These are phyloP conservation scores for Sergeia podlipaevii DNA, from an alignment of 208 protist genomes.

Conservation along the genomic window DNA sequence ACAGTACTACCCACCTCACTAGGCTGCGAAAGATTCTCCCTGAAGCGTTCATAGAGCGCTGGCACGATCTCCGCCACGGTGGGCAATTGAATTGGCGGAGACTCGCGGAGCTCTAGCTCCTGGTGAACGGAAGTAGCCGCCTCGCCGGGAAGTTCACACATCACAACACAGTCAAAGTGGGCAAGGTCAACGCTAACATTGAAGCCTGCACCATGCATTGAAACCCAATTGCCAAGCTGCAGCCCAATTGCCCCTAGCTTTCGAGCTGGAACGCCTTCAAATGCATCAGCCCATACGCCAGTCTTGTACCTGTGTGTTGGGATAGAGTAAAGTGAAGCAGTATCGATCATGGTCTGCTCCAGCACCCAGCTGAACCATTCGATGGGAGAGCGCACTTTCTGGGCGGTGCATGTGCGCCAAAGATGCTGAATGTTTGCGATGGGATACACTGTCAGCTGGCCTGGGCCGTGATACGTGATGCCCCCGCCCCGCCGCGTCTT, in stretches of 20 bases:
- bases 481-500: conserved; percentile 75
- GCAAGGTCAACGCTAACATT: conserved; percentile 67
- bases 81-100: neutral
- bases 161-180: conserved; percentile 78
- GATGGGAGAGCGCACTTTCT: conserved; percentile 71
- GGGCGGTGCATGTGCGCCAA: conserved; percentile 48
- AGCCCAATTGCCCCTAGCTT: conserved; percentile 86
- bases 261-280: conserved; percentile 10
- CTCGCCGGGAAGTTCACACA: conserved; percentile 78
- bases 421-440: conserved; percentile 72
- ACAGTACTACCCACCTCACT: too few relatives aligned
- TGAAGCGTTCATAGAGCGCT: conserved; percentile 6
- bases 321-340: conserved; percentile 42
- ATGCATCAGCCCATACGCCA: conserved; percentile 69
- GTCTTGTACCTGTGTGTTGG: conserved; percentile 64
- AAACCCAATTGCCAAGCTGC: conserved; percentile 84
- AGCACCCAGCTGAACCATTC: conserved; percentile 80
- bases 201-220: conserved; percentile 83
- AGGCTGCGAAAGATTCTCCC: neutral
- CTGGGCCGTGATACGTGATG: conserved; percentile 85
- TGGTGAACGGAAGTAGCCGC: conserved; percentile 54
- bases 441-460: conserved; percentile 87
- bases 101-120: conserved; percentile 31
- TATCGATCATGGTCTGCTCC: conserved; percentile 74
- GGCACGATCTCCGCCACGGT: conserved; percentile 10